Evolutionary conservation across 768 basidiomycete species (phyloP), one percentile per base, ranked within the genome.

Genomic region (Pleurotus citrinopileatus): DNA sequence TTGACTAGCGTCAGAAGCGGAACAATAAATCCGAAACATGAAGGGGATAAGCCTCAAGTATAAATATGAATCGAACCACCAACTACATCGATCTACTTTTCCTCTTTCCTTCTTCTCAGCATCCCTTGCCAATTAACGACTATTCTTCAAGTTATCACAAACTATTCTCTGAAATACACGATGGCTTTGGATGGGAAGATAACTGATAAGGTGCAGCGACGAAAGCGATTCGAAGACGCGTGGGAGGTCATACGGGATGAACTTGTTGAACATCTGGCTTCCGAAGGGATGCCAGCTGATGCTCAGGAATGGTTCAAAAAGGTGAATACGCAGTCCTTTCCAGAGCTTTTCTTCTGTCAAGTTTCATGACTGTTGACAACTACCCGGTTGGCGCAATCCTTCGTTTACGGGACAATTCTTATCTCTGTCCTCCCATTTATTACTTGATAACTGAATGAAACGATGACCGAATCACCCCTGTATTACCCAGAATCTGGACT

Each of bases 241-340:
- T 98, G 85, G 70, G 74, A 75, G 10, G 69, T 73, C 58, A 81
- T 98, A 59, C 81, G 85, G 17, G 81, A 89, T 54, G 93, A 96
- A 71, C 78, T 98, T 13, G 67, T 95, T 55, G 79, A 71, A 2
- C 79, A 88, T 63, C 74, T 92, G 60, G 75, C 77, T 48, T 70
- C 71, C 10, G 79, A 91, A 63, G 82, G 83, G 3, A 91, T 98
- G 84, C 94, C 96, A 3, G 58, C 75, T 32, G 93, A 95, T 52
- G 93, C 90, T 1, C 69, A 87, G 27, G 83, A 87, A 42, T 98
- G 94, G 93, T 98, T 83, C 69, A 77, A 79, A 59, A 79, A 80
- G 57, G 95, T 96, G 55, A 36, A 84, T 74, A 23, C 37, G 27
- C 15, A 37, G 23, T 15, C 15, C 26, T 15, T 43, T 27, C 19